Evolutionary conservation across 2,329 filamentous ascomycete species (phyloP).

Genomic region (Exophiala aquamarina): DNA sequence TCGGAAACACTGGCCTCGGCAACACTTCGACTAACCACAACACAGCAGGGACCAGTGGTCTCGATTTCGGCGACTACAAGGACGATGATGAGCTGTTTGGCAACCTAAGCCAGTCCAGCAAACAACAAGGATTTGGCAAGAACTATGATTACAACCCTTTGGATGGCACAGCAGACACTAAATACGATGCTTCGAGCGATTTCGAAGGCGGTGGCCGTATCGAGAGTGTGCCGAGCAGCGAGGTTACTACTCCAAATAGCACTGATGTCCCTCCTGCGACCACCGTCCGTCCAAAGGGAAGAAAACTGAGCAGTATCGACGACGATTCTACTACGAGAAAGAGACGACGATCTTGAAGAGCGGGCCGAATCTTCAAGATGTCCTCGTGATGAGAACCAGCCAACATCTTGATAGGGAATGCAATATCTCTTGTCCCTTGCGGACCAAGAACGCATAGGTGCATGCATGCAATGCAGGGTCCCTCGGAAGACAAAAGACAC

Average conservation of each 20-base stretch:
- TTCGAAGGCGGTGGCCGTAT: conserved; percentile 34
- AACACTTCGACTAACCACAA: conserved; percentile 21
- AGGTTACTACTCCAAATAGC: conserved; percentile 40
- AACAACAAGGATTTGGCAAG: conserved; percentile 22
- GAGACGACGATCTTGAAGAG: conserved; percentile 12
- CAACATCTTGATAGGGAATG: no score
- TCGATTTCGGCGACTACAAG: conserved; percentile 22
- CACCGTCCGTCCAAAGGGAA: conserved; percentile 13
- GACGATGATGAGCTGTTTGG: conserved; percentile 44
- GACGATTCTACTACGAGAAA: conserved; percentile 4
- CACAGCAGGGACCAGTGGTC: conserved; percentile 17
- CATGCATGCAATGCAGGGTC: no score
- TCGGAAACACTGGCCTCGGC: conserved; percentile 22
- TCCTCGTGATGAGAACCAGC: no score
- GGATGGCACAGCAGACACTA: conserved; percentile 11
- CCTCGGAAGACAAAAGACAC: no score
- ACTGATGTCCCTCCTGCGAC: background rate
- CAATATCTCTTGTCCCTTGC: no score
- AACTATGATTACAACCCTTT: conserved; percentile 42
- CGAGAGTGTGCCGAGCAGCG: conserved; percentile 47
- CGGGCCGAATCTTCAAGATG: background rate
- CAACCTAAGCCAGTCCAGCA: conserved; percentile 32
- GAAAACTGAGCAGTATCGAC: conserved; percentile 13
- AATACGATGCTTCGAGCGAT: conserved; percentile 26
- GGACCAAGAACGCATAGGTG: no score